A percentile compares a stretch with the other conserved stretches of the same genome.
Conservation (phyloP, 2,329 filamentous ascomycete species). For the Thyridium curvatum region DNA sequence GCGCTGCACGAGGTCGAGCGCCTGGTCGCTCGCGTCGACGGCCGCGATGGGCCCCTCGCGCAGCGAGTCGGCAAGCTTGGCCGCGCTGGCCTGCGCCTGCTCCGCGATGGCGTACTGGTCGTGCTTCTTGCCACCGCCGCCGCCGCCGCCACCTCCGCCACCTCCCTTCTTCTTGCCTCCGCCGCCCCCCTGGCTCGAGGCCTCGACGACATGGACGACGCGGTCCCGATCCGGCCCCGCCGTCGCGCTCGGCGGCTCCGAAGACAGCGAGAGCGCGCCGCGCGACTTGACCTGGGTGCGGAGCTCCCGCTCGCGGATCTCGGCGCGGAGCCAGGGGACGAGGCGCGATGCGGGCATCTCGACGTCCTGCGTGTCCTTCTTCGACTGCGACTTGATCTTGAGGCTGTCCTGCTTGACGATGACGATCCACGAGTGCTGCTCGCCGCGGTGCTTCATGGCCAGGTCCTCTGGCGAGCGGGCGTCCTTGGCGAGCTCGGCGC, state of each 20-base stretch:
- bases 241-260: conserved; percentile 14
- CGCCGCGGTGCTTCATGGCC: conserved; percentile 67
- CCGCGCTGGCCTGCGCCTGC: conserved; percentile 56
- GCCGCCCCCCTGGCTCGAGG: conserved; percentile 12
- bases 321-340: conserved; percentile 70
- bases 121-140: conserved; percentile 61
- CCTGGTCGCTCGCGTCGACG: conserved; percentile 79
- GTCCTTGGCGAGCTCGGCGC: conserved; percentile 79
- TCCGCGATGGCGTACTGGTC: conserved; percentile 84
- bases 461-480: conserved; percentile 75
- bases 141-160: conserved; percentile 12
- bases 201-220: not conserved
- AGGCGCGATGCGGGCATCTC: conserved; percentile 72
- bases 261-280: conserved; percentile 27
- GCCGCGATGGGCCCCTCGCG: conserved; percentile 76
- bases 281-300: not conserved
- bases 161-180: conserved; percentile 8
- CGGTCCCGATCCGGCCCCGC: too few species aligned
- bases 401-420: conserved; percentile 77
- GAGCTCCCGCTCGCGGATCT: conserved; percentile 59
- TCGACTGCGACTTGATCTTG: conserved; percentile 72
- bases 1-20: conserved; percentile 68
- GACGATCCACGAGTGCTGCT: conserved; percentile 79
- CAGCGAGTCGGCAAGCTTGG: conserved; percentile 63
- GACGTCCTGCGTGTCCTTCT: conserved; percentile 67